Base-by-base conservation (phyloP, 495 filamentous ascomycete species). In the Xylaria palmicola region DNA sequence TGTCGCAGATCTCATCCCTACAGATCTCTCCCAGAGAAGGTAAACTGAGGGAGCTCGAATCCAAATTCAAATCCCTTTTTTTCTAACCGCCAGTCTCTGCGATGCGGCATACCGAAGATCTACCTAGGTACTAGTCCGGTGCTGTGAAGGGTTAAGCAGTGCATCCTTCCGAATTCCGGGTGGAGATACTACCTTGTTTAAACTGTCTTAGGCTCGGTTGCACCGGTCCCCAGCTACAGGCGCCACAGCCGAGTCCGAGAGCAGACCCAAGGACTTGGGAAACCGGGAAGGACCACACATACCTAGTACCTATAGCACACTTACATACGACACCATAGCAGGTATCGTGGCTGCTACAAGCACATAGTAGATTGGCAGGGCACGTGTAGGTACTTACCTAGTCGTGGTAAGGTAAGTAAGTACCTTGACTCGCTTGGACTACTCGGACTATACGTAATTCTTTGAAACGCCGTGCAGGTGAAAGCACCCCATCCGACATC, bases 231-330 rank as follows among this genome's bases (percentile, higher is more conserved):
- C 26, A 27, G 19, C 17, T 32, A 41, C 48, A 52, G 32, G 30
- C 57, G 57, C 57, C 57, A 60, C 57, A 51, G 8, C 47, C 57
- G 57, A 44, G 44, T 41, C 48, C 57, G 47, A 44, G 27, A 43
- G n/a, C n/a, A n/a, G n/a, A n/a, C n/a, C n/a, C n/a, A n/a, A n/a
- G n/a, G 37, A 43, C 15, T 34, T 43, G 53, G 53, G 39, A 44
- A 39, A 19, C 27, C 26, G 24, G 37, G 32, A 60, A 60, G 57
- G 57, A 60, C 57, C 57, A 52, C 43, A 49, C 55, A 58, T 58
- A 48, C 30, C 22, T 40, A 24, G 26, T 30, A 17, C 40, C 48
- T 17, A 39, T 39, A 20, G 32, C 13, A 26, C 19, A 45, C 32
- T 36, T 15, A 32, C 27, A 30, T 13, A 20, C 29, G 30, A 27